Conservation (phyloP, 164 flowering plant species). For the Vitis vinifera region DNA sequence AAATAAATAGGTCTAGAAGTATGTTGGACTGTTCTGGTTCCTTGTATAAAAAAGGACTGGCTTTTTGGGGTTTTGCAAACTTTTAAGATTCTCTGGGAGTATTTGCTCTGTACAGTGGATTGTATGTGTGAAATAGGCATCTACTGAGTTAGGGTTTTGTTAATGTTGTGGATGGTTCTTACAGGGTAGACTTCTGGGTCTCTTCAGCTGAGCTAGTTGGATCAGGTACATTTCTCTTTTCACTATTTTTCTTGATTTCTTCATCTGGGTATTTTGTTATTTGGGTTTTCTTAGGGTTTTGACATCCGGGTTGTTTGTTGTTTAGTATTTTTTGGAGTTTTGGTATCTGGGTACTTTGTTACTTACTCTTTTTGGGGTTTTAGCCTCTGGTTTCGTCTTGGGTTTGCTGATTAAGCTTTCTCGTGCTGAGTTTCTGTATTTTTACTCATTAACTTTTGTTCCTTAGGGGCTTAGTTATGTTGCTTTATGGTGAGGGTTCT, state of each 20-base stretch:
- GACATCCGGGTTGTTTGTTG: neutral
- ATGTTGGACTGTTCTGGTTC: conserved; percentile 2
- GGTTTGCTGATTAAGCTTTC: neutral
- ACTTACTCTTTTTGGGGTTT: neutral
- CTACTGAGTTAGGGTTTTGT: conserved; percentile 3
- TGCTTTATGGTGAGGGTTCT: neutral
- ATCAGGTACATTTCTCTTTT: conserved; percentile 15
- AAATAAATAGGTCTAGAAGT: neutral
- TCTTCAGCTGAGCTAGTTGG: conserved; percentile 10
- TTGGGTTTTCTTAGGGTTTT: no score
- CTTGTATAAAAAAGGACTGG: neutral
- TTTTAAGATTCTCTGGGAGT: conserved; percentile 2
- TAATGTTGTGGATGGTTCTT: neutral
- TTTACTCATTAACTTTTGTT: neutral
- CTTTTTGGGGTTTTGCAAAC: neutral
- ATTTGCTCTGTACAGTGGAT: neutral
- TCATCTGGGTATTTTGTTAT: neutral
- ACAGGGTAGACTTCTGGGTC: neutral
- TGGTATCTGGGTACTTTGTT: conserved; percentile 1
- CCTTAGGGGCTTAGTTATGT: neutral
- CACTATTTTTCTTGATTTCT: conserved; percentile 3
- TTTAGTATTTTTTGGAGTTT: neutral
- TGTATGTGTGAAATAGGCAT: no score
- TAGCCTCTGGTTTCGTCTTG: conserved; percentile 1
- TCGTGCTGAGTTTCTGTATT: neutral